Evolutionary conservation across 441 rosid species (phyloP).

Genomic region (Aleurites moluccanus): DNA sequence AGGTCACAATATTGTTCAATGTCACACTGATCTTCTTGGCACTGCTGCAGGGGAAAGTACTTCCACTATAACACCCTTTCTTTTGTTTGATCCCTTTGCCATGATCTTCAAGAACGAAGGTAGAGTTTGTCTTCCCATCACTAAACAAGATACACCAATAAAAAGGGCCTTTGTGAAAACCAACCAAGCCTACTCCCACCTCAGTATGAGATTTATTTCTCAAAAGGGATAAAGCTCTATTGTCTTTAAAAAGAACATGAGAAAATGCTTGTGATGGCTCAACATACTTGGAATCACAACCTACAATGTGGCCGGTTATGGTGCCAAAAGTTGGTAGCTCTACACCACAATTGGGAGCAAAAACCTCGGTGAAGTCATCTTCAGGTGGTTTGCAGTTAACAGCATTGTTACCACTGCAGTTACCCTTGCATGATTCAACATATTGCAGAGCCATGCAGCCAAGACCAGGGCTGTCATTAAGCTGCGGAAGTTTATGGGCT

Average conservation of each 20-base stretch:
- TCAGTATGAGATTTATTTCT: slow-evolving; percentile 60
- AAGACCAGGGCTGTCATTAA: slow-evolving; percentile 78
- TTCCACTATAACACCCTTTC: slow-evolving; percentile 79
- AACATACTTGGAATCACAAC: slow-evolving; percentile 62
- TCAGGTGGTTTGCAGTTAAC: slow-evolving; percentile 66
- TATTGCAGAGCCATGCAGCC: slow-evolving; percentile 92
- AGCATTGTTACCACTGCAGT: slow-evolving; percentile 54
- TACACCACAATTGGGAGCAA: slow-evolving; percentile 82
- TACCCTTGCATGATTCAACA: slow-evolving; percentile 63
- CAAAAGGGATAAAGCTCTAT: slow-evolving; percentile 42
- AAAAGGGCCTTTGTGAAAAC: slow-evolving; percentile 59
- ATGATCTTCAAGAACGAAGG: slow-evolving; percentile 71
- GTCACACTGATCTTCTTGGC: slow-evolving; percentile 35
- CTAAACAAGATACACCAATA: slow-evolving; percentile 76
- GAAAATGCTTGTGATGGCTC: slow-evolving; percentile 61
- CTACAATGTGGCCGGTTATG: slow-evolving; percentile 70
- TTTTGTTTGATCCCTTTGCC: slow-evolving; percentile 78
- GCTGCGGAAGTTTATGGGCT: slow-evolving; percentile 47
- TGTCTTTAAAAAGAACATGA: slow-evolving; percentile 58
- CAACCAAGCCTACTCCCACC: slow-evolving; percentile 76
- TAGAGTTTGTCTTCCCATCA: slow-evolving; percentile 50
- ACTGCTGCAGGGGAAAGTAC: slow-evolving; percentile 56
- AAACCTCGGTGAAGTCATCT: slow-evolving; percentile 74
- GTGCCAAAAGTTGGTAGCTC: slow-evolving; percentile 74
- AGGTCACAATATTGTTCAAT: slow-evolving; percentile 18